These are phyloP conservation scores for Podaxis rugospora DNA, from an alignment of 768 basidiomycete species.

Conservation along the genomic window DNA sequence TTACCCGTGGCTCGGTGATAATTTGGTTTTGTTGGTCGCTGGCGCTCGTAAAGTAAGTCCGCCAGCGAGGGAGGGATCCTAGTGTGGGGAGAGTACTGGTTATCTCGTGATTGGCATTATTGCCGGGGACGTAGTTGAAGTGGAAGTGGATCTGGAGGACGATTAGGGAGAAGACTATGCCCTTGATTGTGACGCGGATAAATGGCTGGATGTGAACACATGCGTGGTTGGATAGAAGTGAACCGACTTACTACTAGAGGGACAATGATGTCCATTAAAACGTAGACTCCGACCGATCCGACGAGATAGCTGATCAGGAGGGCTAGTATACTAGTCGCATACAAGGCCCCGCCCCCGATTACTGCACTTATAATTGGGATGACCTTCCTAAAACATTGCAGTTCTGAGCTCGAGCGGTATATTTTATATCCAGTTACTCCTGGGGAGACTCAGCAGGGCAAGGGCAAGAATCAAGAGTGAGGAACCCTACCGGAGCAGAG, in stretches of 20 bases:
- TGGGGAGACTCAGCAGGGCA: neutral
- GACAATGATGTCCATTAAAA: neutral
- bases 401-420: neutral
- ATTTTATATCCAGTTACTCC: constrained; percentile 1
- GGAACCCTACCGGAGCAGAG: neutral
- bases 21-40: neutral
- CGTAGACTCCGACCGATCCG: neutral
- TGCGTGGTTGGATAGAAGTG: neutral
- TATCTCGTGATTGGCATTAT: neutral
- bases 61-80: constrained; percentile 9
- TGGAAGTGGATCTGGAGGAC: constrained; percentile 7
- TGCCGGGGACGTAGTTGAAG: neutral
- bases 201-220: neutral
- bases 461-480: neutral
- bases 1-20: neutral
- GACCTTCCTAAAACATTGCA: neutral
- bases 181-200: neutral
- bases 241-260: constrained; percentile 2
- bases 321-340: neutral
- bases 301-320: neutral
- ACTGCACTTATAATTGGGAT: neutral
- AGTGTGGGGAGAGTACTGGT: constrained; percentile 4
- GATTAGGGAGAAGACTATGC: constrained; percentile 8
- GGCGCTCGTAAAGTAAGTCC: neutral
- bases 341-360: constrained; percentile 1